phyloP scores from a whole-genome alignment of 2,329 filamentous ascomycete genomes.

The Paecilomyces sp. region DNA sequence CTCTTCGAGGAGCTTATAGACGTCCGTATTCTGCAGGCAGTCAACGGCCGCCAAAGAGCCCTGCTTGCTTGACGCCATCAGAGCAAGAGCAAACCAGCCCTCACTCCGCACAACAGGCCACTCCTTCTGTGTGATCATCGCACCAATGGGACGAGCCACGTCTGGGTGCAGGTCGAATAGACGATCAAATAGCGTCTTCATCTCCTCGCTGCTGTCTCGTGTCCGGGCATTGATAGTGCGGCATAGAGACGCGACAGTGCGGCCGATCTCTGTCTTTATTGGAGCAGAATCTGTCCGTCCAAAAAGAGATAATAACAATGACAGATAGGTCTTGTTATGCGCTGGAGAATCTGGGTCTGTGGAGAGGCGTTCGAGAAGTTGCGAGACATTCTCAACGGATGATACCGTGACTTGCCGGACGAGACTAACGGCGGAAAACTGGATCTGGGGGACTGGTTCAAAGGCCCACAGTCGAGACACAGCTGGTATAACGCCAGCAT shows the following conservation, averaged over 20 bases:
- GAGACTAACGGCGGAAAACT: constrained; percentile 36
- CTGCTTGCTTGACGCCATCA: constrained; percentile 33
- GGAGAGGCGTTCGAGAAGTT: constrained; percentile 25
- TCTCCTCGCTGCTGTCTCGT: constrained; percentile 14
- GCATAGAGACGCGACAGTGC: constrained; percentile 39
- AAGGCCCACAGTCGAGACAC: constrained; percentile 33
- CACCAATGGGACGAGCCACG: constrained; percentile 32
- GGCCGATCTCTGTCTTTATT: constrained; percentile 41
- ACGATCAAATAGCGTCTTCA: constrained; percentile 18
- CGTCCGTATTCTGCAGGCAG: constrained; percentile 26
- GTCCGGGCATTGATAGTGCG: constrained; percentile 27
- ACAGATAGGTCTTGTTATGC: constrained; percentile 30
- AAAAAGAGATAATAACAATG: constrained; percentile 35
- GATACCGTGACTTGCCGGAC: constrained; percentile 31
- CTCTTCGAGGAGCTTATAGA: constrained; percentile 26
- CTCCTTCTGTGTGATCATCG: constrained; percentile 39
- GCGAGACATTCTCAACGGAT: constrained; percentile 29
- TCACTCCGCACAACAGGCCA: constrained; percentile 44
- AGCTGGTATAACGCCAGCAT: constrained; percentile 31
- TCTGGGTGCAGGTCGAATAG: constrained; percentile 29
- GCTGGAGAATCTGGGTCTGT: constrained; percentile 20
- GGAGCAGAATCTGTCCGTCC: constrained; percentile 35
- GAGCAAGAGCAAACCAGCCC: constrained; percentile 42
- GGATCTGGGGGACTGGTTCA: constrained; percentile 37
- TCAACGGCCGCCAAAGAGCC: constrained; percentile 27